Evolutionary conservation across 371 early-diverging fungal species (phyloP), one percentile per base, ranked within the genome.

Genomic region (Circinella umbellata): DNA sequence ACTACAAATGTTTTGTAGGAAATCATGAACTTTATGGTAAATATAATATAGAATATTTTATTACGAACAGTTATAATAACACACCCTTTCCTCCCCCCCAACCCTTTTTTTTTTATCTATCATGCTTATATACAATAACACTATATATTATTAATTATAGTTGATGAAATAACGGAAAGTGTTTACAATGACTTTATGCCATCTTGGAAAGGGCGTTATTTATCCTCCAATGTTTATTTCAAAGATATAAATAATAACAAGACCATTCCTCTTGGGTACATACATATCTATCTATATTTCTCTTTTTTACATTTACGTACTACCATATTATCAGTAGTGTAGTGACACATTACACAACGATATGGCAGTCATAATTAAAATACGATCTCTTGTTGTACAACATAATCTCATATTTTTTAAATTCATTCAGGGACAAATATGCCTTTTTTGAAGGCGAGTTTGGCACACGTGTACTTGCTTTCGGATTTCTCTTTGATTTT

Each of bases 21-120:
- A 89, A 89, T 73, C 88, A 89, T 72, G 89, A 87, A 66, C 69
- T 89, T n/a, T 88, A 89, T 71, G 73, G 76, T 75, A 76, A 53
- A 13, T 20, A 35, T 27, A 61, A 60, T 27, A 27, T 27, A 27
- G 27, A 27, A 27, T 27, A 27, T 27, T 27, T 27, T 27, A 27
- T 27, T 27, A 27, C 2, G 42, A 3, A 9, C 42, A 42, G 3
- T 3, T 42, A 27, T 27, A 27, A 27, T 27, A 27, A 27, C 2
- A 27, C 27, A 27, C 27, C n/a, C n/a, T n/a, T n/a, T 27, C 27
- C 27, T 27, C 1, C 27, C 27, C 27, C n/a, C n/a, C n/a, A n/a
- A n/a, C n/a, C n/a, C n/a, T n/a, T 27, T 27, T 27, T 27, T 27
- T 27, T 27, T 27, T 27, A 27, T 27, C 27, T 27, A 27, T 27